Base-by-base conservation (phyloP, 176 grass and related monocot genomes). In the Avena sativa region DNA sequence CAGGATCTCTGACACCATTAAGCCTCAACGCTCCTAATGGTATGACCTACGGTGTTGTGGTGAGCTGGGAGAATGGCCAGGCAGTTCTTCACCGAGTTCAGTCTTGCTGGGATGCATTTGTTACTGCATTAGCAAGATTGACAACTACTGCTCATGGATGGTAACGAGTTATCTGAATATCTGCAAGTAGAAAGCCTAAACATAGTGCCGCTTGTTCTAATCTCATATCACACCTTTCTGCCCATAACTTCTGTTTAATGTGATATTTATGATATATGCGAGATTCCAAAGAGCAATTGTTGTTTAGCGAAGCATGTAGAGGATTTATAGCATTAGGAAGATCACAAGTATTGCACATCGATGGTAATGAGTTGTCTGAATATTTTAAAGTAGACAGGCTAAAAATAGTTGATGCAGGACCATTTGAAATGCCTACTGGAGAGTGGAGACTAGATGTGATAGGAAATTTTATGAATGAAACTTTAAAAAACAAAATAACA, bases 51-150 rank as follows among this genome's bases (percentile, higher is more conserved):
- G 32, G 69, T 17, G 47, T 91, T 57, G 74, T 44, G 19, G 40
- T 84, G 13, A 67, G 63, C 11, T 46, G 59, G 64, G 46, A 34
- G 6, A 23, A 43, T 3, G 46, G 44, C 28, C 56, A 76, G 34
- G 34, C 81, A 36, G 14, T 66, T 57, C 75, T 88, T 19, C 25
- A 25, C 25, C 0, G 25, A 25, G 25, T 25, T 25, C 56, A 72
- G 44, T 44, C 10, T 51, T 86, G 90, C 20, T 92, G 90, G 82
- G 84, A 55, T 50, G 30, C 25, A 5, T 92, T 58, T 82, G 76
- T 69, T 21, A 17, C 32, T 26, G 66, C 21, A 65, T 61, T 20
- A n/a, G 51, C 21, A 71, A 11, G 51, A n/a, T 79, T 3, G 20
- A n/a, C 21, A 84, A 6, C 17, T 48, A 16, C 70, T 63, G 16